phyloP scores from a whole-genome alignment of 139 green algal species.

The Asterochloris sp. region DNA sequence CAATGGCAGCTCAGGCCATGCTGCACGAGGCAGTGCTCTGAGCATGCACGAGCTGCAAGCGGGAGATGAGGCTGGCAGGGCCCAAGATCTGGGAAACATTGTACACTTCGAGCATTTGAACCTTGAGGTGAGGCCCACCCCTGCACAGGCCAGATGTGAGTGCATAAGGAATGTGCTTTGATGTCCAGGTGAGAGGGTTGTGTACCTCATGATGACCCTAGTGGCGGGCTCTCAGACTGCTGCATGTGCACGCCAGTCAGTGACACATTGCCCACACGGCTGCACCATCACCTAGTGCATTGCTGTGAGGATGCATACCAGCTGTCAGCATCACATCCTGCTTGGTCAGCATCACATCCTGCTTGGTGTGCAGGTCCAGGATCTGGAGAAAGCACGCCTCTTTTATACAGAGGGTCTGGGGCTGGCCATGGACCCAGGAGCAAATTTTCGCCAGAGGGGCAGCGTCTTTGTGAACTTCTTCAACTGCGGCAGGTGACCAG shows the following conservation, averaged over 20 bases:
- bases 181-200: not conserved
- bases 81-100: slow-evolving; percentile 15
- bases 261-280: not conserved
- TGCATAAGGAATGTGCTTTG: not conserved
- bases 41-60: not conserved
- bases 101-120: slow-evolving; percentile 13
- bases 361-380: not conserved
- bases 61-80: not conserved
- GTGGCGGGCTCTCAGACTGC: not conserved
- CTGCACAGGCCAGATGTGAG: not conserved
- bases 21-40: not conserved
- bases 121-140: not conserved
- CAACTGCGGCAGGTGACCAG: not conserved
- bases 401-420: slow-evolving; percentile 13
- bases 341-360: not conserved
- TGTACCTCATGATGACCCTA: not conserved
- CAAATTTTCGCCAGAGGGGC: slow-evolving; percentile 3
- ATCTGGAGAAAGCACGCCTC: not conserved
- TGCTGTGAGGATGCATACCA: not conserved
- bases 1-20: not conserved
- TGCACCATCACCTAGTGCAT: not conserved
- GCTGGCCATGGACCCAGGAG: not conserved
- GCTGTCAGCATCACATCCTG: not conserved
- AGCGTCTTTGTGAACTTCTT: slow-evolving; percentile 7
- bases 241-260: not conserved